phyloP scores from a whole-genome alignment of 306 rosid genomes.

The Geum urbanum region DNA sequence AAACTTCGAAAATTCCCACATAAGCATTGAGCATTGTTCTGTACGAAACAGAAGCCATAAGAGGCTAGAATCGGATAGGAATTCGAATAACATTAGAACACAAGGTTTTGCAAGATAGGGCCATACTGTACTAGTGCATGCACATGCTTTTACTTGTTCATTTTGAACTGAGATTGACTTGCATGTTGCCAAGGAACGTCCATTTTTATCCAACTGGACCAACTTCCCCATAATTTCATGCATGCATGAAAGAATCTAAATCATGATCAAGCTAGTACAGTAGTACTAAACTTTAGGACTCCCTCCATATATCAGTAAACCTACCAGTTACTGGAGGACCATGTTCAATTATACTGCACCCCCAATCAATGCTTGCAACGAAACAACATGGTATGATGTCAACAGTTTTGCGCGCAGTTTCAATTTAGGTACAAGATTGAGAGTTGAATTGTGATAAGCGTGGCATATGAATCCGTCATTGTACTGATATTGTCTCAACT shows the following conservation, averaged over 20 bases:
- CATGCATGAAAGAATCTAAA: neutral
- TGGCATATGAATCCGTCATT: no score
- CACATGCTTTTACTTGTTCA: neutral
- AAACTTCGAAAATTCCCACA: neutral
- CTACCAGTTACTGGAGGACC: neutral
- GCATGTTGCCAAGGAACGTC: neutral
- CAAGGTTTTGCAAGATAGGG: neutral
- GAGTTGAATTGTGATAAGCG: no score
- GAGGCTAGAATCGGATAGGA: neutral
- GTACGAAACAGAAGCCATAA: neutral
- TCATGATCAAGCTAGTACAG: neutral
- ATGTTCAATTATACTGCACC: neutral
- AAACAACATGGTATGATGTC: neutral
- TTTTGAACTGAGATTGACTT: neutral
- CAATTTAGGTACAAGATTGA: neutral
- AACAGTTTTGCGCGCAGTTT: neutral
- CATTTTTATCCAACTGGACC: neutral
- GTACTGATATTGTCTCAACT: no score
- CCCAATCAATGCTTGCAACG: neutral
- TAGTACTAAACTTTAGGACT: neutral
- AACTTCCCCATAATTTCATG: neutral
- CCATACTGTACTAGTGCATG: neutral
- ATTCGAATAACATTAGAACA: neutral
- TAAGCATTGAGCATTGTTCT: neutral
- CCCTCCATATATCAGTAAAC: neutral